Base-by-base conservation (phyloP, 495 filamentous ascomycete species). In the Lepraria neglecta region DNA sequence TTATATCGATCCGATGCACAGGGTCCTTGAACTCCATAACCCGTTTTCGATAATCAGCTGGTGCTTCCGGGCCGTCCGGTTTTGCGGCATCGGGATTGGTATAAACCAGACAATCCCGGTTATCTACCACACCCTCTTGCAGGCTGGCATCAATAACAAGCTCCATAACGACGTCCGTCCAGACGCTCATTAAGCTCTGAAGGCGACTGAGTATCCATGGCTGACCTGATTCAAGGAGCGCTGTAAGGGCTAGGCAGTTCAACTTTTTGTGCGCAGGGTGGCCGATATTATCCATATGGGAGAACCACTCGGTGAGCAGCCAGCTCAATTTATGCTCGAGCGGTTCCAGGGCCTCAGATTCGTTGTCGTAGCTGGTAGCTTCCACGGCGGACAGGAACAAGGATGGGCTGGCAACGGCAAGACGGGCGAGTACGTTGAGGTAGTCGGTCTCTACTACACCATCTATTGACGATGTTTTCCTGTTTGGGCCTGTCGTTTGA, bases 271-370 rank as follows among this genome's bases (percentile, higher is more conserved):
- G 80, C 38, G 80, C 83, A 5, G 82, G 76, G 70, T 90, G 84
- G 45, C 82, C 84, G 71, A 95, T 90, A 70, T 82, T 86, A 67
- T 94, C 89, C 66, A 95, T 89, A 66, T 92, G 87, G 42, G 74
- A 72, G 74, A 97, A 95, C 94, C 94, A 98, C 71, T 95, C 91
- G 0, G 80, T 76, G 45, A 90, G 72, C 33, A 97, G 77, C 91
- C 91, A 96, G 19, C 74, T 70, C 46, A 86, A 73, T 63, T 79
- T 81, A 30, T 80, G 75, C 42, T 85, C 79, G 3, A 78, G 72
- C 19, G 73, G 52, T 21, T 17, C 35, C 19, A 28, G 48, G 48
- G 3, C 12, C 33, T 52, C 27, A 12, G 6, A 0, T 45, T 46
- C 31, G 53, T 75, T 67, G 3, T 70, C 50, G n/a, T 76, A 67